Evolutionary conservation across 768 basidiomycete genomes (phyloP), one percentile per base, ranked within the genome.

Genomic region (Jaapia argillacea): DNA sequence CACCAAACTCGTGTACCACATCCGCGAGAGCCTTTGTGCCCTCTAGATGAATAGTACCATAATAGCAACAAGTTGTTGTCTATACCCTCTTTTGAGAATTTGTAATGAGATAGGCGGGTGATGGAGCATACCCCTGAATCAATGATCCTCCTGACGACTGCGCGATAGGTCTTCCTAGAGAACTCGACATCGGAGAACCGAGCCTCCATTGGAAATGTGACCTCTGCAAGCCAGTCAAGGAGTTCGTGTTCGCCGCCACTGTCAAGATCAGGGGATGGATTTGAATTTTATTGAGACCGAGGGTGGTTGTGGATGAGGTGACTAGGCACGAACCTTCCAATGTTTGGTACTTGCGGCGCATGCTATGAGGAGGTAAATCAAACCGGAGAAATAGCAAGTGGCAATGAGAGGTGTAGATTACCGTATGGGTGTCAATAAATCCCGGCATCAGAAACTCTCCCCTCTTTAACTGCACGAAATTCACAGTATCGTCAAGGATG

Each of bases 41-140:
- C 45, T 85, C 81, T 21, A 81, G 64, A 58, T 98, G 90, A 12
- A 92, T 61, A 2, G 79, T 83, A 5, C 79, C 88, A 56, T 88
- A 94, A 61, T 93, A 96, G 58, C 89, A 96, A 54, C 81, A 88
- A 0, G 93, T 96, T 1, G 93, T 96, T 1, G 91, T 94, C 92
- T 91, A 53, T n/a, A 28, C 13, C 25, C 44, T 27, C 24, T 22
- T 16, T 16, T 41, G 16, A 38, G 27, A 43, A 44, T 44, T 42
- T 6, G 16, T n/a, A 18, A 4, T 31, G 33, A 10, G 47, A 36
- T 45, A 4, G 21, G 28, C 20, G 28, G 42, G 40, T 26, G 45
- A 37, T 48, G 48, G 36, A 51, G 40, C 81, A 52, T 58, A 94
- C 93, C 40, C 90, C 92, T 25, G 64, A 74, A 46, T 83, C 70